Evolutionary conservation across 495 filamentous ascomycete genomes (phyloP).

Genomic region (Penicillium antarcticum): DNA sequence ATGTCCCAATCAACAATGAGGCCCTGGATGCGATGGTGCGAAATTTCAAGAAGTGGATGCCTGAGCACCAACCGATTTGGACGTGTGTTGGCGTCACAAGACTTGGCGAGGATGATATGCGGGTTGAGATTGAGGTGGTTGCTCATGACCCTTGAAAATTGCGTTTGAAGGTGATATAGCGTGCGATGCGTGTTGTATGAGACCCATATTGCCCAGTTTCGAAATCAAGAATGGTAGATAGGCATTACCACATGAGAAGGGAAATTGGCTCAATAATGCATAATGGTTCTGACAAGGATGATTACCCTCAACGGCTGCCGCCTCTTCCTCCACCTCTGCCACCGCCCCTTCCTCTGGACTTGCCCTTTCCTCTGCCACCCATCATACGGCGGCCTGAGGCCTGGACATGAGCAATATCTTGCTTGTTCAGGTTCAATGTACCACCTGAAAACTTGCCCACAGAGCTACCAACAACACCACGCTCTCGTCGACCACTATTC

Average conservation of each 20-base stretch:
- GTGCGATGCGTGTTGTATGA: neutral
- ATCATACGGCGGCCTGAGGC: conserved; percentile 39
- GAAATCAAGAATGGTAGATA: neutral
- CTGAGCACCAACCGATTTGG: conserved; percentile 48
- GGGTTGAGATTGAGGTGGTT: conserved; percentile 56
- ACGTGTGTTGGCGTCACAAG: conserved; percentile 43
- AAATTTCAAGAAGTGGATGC: conserved; percentile 49
- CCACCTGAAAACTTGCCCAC: conserved; percentile 80
- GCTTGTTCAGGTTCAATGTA: conserved; percentile 72
- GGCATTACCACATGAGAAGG: neutral
- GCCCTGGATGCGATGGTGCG: conserved; percentile 37
- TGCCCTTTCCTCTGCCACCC: conserved; percentile 27
- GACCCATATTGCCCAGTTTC: neutral
- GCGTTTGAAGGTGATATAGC: neutral
- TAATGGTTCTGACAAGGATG: neutral
- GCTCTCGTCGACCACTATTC: conserved; percentile 50
- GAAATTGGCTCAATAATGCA: neutral
- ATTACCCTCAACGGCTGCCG: conserved; percentile 3
- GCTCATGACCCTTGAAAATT: conserved; percentile 31
- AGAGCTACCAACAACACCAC: conserved; percentile 67
- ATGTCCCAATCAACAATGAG: conserved; percentile 38
- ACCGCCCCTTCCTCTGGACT: conserved; percentile 23
- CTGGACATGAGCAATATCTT: conserved; percentile 67
- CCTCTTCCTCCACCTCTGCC: conserved; percentile 8
- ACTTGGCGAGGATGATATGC: conserved; percentile 46